phyloP scores from a whole-genome alignment of 805 yeast genomes.

The Ogataea paraovalis region DNA sequence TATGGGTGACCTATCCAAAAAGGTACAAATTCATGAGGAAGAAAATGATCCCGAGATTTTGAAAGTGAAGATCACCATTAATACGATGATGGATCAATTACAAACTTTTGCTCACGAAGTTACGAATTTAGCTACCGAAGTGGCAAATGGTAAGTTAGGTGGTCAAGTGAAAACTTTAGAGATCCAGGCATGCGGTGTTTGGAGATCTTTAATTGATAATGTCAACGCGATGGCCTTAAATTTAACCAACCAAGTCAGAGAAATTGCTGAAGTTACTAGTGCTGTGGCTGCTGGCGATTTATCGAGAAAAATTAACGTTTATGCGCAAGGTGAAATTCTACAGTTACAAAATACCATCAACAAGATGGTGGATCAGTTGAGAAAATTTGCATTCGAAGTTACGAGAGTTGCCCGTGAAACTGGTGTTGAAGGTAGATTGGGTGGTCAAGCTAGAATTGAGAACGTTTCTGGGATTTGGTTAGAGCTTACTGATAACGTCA shows the following conservation, averaged over 20 bases:
- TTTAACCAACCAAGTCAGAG: constrained; percentile 82
- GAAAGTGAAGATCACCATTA: constrained; percentile 75
- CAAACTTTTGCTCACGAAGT: constrained; percentile 80
- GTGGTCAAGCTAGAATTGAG: constrained; percentile 80
- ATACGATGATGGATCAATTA: constrained; percentile 84
- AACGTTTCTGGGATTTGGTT: constrained; percentile 87
- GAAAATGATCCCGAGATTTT: constrained; percentile 77
- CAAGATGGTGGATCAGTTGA: constrained; percentile 82
- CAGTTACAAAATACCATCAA: constrained; percentile 84
- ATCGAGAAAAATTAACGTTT: constrained; percentile 78
- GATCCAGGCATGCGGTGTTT: constrained; percentile 81
- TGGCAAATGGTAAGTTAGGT: constrained; percentile 85
- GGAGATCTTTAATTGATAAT: constrained; percentile 81
- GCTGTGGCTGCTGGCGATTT: constrained; percentile 88
- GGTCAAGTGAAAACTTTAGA: constrained; percentile 70
- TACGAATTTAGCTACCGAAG: constrained; percentile 83
- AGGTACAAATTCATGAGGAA: constrained; percentile 66
- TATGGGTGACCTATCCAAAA: constrained; percentile 80
- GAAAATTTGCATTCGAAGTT: constrained; percentile 82
- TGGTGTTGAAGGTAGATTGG: constrained; percentile 83
- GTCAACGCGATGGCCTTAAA: constrained; percentile 87
- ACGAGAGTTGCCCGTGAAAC: constrained; percentile 85
- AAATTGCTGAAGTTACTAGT: constrained; percentile 83
- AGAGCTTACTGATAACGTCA: constrained; percentile 80
- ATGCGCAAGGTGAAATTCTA: constrained; percentile 86